Base-by-base conservation (phyloP, 2,329 filamentous ascomycete genomes). In the Fusarium sp. region DNA sequence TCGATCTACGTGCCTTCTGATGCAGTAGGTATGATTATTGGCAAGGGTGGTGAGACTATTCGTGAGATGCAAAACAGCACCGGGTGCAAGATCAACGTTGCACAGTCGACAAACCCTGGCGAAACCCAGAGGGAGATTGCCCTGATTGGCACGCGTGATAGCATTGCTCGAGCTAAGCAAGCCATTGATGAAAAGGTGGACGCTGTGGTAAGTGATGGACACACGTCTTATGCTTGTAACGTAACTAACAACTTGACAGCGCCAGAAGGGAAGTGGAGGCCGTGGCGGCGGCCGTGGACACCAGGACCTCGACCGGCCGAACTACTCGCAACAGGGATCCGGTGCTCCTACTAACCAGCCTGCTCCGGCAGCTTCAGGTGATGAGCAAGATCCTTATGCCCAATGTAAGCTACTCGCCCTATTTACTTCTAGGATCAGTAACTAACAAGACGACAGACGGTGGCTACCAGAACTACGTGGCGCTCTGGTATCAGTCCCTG, bases 21-120 rank as follows among this genome's bases (percentile, higher is more conserved):
- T 80, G 93, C 95, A 7, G 95, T 98, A 63, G 95, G 95, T 69
- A 98, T 98, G 95, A 97, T 98, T 74, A 98, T 98, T 70, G 95
- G 95, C 73, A 97, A 97, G 86, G 93, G 94, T 65, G 95, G 95
- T 73, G 95, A 98, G 84, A 97, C 95, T 0, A 98, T 98, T 80
- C 94, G 95, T 74, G 94, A 97, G 76, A 97, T 98, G 92, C 95
- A 98, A 82, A 92, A 91, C 79, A 89, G 86, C 35, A 96, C 94
- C 6, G 93, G 94, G 53, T 98, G 95, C 88, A 97, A 97, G 85
- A 97, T 98, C 86, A 98, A 98, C 78, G 95, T 98, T 29, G 93
- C 94, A 35, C 93, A 94, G 78, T 92, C 94, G 9, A 92, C 91
- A 38, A 93, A 93, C 17, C 92, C 93, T 58, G 89, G 90, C 73